Percentiles rank a stretch among this genome's conserved stretches.
phyloP scores from a whole-genome alignment of 805 yeast genomes.

The Tetrapisispora nanseiensis region DNA sequence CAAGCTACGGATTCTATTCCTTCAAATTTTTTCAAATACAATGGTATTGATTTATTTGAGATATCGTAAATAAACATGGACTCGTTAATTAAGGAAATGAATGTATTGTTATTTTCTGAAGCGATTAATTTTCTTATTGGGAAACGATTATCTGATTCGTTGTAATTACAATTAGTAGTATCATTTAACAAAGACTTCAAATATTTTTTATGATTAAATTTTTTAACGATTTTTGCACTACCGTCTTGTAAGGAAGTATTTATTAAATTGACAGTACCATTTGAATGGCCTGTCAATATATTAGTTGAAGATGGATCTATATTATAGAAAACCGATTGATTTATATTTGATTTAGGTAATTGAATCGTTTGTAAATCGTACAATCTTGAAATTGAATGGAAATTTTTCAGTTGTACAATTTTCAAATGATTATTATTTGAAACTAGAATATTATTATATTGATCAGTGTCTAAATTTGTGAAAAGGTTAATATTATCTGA shows the following conservation, averaged over 20 bases:
- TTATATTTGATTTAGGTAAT: not conserved
- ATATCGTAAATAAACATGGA: slow-evolving; percentile 71
- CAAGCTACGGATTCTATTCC: slow-evolving; percentile 17
- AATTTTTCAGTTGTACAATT: not conserved
- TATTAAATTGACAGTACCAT: slow-evolving; percentile 66
- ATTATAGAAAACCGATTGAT: not conserved
- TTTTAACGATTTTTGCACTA: slow-evolving; percentile 63
- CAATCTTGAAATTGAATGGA: slow-evolving; percentile 5
- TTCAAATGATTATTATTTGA: not conserved
- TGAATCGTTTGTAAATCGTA: slow-evolving; percentile 16
- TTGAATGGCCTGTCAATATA: slow-evolving; percentile 63
- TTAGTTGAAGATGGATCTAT: too few relatives aligned
- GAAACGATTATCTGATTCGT: not conserved
- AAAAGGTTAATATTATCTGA: not conserved
- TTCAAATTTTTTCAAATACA: slow-evolving; percentile 17
- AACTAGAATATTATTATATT: not conserved
- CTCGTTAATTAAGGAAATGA: slow-evolving; percentile 57
- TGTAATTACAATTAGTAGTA: too few relatives aligned
- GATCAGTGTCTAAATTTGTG: not conserved
- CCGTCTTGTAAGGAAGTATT: slow-evolving; percentile 39
- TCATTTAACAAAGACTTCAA: slow-evolving; percentile 20
- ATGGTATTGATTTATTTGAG: slow-evolving; percentile 33
- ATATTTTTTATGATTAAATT: slow-evolving; percentile 72
- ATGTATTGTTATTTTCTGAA: slow-evolving; percentile 9
- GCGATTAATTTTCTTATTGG: slow-evolving; percentile 16